A percentile compares a stretch with the other conserved stretches of the same genome.
phyloP scores from a whole-genome alignment of 2,329 filamentous ascomycete species.

The Ophiostoma himal-ulmi region DNA sequence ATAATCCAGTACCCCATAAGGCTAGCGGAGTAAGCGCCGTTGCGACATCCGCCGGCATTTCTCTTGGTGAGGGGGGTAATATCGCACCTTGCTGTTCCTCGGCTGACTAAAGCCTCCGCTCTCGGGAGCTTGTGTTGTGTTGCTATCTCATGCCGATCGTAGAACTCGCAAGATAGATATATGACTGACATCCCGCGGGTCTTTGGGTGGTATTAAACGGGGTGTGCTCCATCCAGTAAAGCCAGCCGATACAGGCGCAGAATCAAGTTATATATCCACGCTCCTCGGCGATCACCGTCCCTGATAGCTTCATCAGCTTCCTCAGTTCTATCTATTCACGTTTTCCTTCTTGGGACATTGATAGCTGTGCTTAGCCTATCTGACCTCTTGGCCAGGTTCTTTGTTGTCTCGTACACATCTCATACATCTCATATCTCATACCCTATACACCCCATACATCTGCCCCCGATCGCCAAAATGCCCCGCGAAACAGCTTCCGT shows the following conservation, averaged over 20 bases:
- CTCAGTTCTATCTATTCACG: not conserved
- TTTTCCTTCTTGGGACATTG: not conserved
- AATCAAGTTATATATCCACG: not conserved
- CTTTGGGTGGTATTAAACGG: not conserved
- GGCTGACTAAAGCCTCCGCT: slow-evolving; percentile 9
- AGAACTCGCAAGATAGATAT: not conserved
- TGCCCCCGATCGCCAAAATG: slow-evolving; percentile 34
- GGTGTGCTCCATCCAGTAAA: not conserved
- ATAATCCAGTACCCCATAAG: not conserved
- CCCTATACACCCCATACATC: too few species aligned
- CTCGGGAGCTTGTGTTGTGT: not conserved
- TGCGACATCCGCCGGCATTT: slow-evolving; percentile 6
- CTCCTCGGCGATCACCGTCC: slow-evolving; percentile 1
- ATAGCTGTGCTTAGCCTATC: not conserved
- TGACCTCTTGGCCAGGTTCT: too few species aligned
- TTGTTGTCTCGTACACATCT: not conserved
- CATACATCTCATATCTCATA: too few species aligned
- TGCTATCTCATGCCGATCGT: slow-evolving; percentile 4
- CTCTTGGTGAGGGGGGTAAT: not conserved
- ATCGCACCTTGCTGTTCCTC: not conserved
- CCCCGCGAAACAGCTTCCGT: slow-evolving; percentile 44
- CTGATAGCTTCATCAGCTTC: not conserved
- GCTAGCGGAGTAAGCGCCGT: not conserved
- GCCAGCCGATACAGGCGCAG: not conserved
- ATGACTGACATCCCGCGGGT: slow-evolving; percentile 1